These are phyloP conservation scores for Samsoniella hepiali DNA, from an alignment of 2,329 filamentous ascomycete genomes.

Conservation along the genomic window DNA sequence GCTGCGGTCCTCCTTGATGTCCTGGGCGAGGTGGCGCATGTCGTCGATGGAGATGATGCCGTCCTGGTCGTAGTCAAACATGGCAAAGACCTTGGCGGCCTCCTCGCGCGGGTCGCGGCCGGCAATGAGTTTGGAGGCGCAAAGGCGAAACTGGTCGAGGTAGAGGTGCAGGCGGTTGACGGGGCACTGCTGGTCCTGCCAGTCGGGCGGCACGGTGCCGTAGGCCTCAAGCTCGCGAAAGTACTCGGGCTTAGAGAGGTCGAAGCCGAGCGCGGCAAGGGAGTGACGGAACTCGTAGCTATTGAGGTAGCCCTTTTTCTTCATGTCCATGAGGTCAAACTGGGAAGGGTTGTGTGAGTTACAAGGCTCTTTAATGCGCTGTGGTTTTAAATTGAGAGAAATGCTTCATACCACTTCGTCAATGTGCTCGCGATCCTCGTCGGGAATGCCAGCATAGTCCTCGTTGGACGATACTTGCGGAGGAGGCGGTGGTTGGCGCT, in stretches of 20 bases:
- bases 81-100: slow-evolving; percentile 82
- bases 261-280: slow-evolving; percentile 91
- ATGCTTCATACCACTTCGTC: slow-evolving; percentile 73
- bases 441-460: slow-evolving; percentile 55
- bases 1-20: slow-evolving; percentile 75
- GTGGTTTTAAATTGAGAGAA: too few species aligned
- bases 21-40: slow-evolving; percentile 79
- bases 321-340: slow-evolving; percentile 95
- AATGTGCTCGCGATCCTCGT: slow-evolving; percentile 90
- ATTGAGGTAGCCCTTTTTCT: slow-evolving; percentile 90
- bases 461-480: slow-evolving; percentile 37
- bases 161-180: slow-evolving; percentile 48
- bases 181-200: slow-evolving; percentile 42
- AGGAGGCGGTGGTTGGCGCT: slow-evolving; percentile 28
- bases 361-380: too few species aligned
- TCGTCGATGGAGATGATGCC: slow-evolving; percentile 88
- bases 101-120: slow-evolving; percentile 86
- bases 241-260: slow-evolving; percentile 81
- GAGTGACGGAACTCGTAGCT: slow-evolving; percentile 98
- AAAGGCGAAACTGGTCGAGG: slow-evolving; percentile 60
- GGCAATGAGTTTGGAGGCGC: slow-evolving; percentile 74
- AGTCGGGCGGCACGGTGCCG: slow-evolving; percentile 67
- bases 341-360: slow-evolving; percentile 33
- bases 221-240: slow-evolving; percentile 76
- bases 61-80: slow-evolving; percentile 92